Base-by-base conservation (phyloP, 768 basidiomycete genomes). In the Galerina marginata region DNA sequence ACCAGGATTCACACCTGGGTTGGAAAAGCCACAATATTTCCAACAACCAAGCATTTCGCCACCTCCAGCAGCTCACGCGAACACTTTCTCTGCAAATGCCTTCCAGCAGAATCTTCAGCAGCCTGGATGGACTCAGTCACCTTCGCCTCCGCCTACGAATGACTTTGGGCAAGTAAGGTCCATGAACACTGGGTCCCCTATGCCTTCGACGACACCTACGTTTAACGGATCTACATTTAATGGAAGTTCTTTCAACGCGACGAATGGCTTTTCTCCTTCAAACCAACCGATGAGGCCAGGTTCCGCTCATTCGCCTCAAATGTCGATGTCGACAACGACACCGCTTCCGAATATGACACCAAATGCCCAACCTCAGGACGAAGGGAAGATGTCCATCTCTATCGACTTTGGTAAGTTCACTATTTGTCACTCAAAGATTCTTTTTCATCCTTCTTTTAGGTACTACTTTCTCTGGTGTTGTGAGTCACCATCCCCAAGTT, bases 401-500 rank as follows among this genome's bases (percentile, higher is more conserved):
- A 92, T 93, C 61, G 92, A 93, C 74, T 93, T 93, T 67, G 91
- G 91, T 90, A 33, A 16, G 54, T 25, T n/a, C 14, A 48, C 9
- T 3, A 14, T 47, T 44, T 2, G n/a, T 58, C 49, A 12, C 11
- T 42, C 38, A 39, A 12, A 23, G 14, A 37, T 47, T 20, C 16
- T 38, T 59, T 33, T 59, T 55, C 39, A 58, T 59, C 26, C 25
- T 62, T 49, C 20, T 48, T 45, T 54, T 26, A 93, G 92, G 92
- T 74, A 93, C 92, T 2, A 94, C 91, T 4, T 93, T 93, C 75
- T 93, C 92, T 25, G 92, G 92, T 60, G 89, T 94, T 60, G 92
- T 92, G 72, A 75, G 91, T 83, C 63, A 14, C 57, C 23, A n/a
- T 26, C 6, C 40, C 49, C 12, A 9, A 12, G 14, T 9, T 36